Evolutionary conservation across 2,329 filamentous ascomycete species (phyloP), one percentile per base, ranked within the genome.

Genomic region (Sporothrix protearum): DNA sequence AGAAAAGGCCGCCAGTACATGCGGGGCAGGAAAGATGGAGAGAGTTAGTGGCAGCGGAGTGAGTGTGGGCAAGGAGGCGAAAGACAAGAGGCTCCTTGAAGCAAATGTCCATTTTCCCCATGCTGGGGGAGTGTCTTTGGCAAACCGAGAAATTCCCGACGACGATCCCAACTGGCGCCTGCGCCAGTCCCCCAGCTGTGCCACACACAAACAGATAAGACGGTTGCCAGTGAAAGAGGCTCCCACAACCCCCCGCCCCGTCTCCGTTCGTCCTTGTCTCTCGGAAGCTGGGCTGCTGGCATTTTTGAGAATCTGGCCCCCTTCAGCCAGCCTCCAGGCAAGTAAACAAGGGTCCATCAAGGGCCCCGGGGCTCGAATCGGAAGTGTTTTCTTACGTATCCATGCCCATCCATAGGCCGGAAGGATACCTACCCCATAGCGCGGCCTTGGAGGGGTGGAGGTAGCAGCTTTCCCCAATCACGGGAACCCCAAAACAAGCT

Each of bases 251-350:
- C n/a, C n/a, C 4, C 49, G 10, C 22, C 49, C 49, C 22, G 12
- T 19, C 55, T 66, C 61, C 61, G 39, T 49, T 66, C 61, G 61
- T 49, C 61, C 42, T 66, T 49, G 25, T 36, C 14, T 55, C 14
- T 66, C 61, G 61, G 61, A 66, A 66, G 61, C 61, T 66, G 61
- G 61, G 61, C n/a, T n/a, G 25, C 25, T 66, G 42, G 14, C 25
- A 14, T 49, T 25, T 45, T 63, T 36, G 59, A 25, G 59, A 42
- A 42, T 8, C 19, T 39, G 22, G 51, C 30, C 25, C 25, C 25
- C 8, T 55, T 25, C 49, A 28, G 55, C 22, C 12, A 42, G n/a
- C 59, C 12, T 25, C 3, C 39, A 61, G 33, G n/a, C n/a, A 22
- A 12, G 19, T 61, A 22, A 36, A 22, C 30, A 36, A 22, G 12